Base-by-base conservation (phyloP, 306 rosid genomes). In the Ochetophila trinervis region DNA sequence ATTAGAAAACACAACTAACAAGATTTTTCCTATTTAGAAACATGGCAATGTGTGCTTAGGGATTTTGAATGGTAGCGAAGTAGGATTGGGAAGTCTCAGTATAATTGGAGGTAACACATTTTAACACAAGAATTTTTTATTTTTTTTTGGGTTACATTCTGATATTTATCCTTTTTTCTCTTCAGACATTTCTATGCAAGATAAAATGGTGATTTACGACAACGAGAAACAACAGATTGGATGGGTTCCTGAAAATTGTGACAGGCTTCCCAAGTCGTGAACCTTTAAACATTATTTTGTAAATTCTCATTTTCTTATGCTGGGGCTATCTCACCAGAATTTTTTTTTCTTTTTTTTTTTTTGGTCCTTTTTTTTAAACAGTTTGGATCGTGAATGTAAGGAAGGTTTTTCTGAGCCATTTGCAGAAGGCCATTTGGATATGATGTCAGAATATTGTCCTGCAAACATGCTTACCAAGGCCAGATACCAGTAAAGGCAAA, bases 1-100 rank as follows among this genome's bases (percentile, higher is more conserved):
- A 54, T 20, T 74, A 61, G 61, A 58, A 62, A 24, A 48, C 57
- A 52, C 66, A 8, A 5, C 63, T 82, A 68, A 82, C 65, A 47
- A 27, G 52, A 8, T 72, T 20, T n/a, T 51, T 63, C 57, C 17
- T 47, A 62, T 67, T 61, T 83, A 92, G 96, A 44, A 70, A 74
- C 8, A 16, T 17, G 91, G 89, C 57, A 83, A 81, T 51, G 95
- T 65, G 14, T 89, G 98, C 82, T 77, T 92, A 61, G 98, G 98
- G 22, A 87, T 92, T 69, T 78, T 89, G 68, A 34, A 89, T 20
- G 86, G 90, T 30, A 0, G 67, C 40, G 74, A 74, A 69, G 70
- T 61, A 27, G 90, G 79, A 57, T 69, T 85, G 16, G 94, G 67
- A 60, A 75, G 75, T 72, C 59, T 65, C 2, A 92, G 84, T 63